Evolutionary conservation across 2,329 filamentous ascomycete species (phyloP).

Genomic region (Penicillium sp.): DNA sequence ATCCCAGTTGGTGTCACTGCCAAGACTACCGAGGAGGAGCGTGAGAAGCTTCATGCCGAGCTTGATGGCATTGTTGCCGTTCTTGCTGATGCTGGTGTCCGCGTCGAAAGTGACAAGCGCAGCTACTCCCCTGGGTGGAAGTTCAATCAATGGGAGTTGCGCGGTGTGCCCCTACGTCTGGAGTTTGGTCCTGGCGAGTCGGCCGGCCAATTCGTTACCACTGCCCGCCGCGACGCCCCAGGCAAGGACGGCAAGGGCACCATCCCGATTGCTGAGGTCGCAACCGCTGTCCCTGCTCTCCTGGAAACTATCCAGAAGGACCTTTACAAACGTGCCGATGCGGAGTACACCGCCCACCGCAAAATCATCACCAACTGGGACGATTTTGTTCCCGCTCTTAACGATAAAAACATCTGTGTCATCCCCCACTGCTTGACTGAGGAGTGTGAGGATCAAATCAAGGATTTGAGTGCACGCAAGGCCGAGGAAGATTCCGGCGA

Average conservation of each 20-base stretch:
- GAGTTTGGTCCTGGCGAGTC: slow-evolving; percentile 96
- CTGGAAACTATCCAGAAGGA: slow-evolving; percentile 88
- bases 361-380: slow-evolving; percentile 82
- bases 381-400: slow-evolving; percentile 83
- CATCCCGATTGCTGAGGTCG: slow-evolving; percentile 71
- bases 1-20: slow-evolving; percentile 92
- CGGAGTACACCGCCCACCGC: slow-evolving; percentile 74
- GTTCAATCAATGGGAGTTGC: slow-evolving; percentile 98
- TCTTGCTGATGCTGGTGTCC: slow-evolving; percentile 70
- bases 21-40: slow-evolving; percentile 77
- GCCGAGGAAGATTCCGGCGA: slow-evolving; percentile 60
- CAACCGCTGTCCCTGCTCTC: slow-evolving; percentile 70
- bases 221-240: slow-evolving; percentile 76
- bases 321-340: slow-evolving; percentile 73
- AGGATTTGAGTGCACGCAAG: slow-evolving; percentile 81
- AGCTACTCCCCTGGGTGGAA: slow-evolving; percentile 95
- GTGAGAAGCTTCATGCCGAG: slow-evolving; percentile 70
- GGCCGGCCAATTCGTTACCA: slow-evolving; percentile 78
- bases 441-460: slow-evolving; percentile 90
- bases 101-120: slow-evolving; percentile 76
- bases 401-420: slow-evolving; percentile 86
- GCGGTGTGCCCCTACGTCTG: slow-evolving; percentile 87
- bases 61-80: slow-evolving; percentile 67
- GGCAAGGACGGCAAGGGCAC: slow-evolving; percentile 69
- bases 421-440: slow-evolving; percentile 84